These are phyloP conservation scores for Stephanodiscus triporus DNA, from an alignment of 108 stramenopile species.

Conservation along the genomic window DNA sequence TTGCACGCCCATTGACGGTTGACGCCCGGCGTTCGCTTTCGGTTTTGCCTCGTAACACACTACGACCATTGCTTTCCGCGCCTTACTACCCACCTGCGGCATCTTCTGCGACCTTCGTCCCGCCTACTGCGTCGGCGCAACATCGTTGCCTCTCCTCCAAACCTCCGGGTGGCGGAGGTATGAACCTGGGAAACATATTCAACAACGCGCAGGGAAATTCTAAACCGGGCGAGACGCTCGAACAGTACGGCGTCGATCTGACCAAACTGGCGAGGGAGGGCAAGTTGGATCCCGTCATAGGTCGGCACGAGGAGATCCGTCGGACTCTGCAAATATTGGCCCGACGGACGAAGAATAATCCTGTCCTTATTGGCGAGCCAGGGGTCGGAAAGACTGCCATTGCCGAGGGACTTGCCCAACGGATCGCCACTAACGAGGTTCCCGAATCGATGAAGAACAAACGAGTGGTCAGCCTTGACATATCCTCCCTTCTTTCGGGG, in stretches of 20 bases:
- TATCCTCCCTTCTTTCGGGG: conserved; percentile 86
- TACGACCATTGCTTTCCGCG: background rate
- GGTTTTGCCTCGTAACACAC: conserved; percentile 7
- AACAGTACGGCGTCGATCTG: conserved; percentile 89
- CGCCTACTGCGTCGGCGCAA: background rate
- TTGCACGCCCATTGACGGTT: background rate
- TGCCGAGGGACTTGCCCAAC: conserved; percentile 82
- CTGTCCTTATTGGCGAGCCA: conserved; percentile 92
- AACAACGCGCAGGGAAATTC: conserved; percentile 13
- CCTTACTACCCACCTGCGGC: background rate
- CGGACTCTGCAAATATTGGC: conserved; percentile 92
- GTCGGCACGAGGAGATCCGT: conserved; percentile 95
- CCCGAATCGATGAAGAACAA: conserved; percentile 81
- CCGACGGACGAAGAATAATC: conserved; percentile 95
- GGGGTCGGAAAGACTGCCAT: conserved; percentile 70
- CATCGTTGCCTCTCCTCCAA: conserved; percentile 4
- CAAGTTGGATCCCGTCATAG: conserved; percentile 97
- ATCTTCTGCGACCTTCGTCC: background rate
- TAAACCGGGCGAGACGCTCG: conserved; percentile 63
- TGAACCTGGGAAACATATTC: conserved; percentile 39
- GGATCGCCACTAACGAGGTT: conserved; percentile 67
- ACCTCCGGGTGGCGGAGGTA: conserved; percentile 9
- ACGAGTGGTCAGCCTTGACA: conserved; percentile 85
- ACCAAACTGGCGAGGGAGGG: conserved; percentile 74
- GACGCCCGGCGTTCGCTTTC: conserved; percentile 15